Conservation (phyloP, 2,329 filamentous ascomycete species). For the Aspergillus clavatus region DNA sequence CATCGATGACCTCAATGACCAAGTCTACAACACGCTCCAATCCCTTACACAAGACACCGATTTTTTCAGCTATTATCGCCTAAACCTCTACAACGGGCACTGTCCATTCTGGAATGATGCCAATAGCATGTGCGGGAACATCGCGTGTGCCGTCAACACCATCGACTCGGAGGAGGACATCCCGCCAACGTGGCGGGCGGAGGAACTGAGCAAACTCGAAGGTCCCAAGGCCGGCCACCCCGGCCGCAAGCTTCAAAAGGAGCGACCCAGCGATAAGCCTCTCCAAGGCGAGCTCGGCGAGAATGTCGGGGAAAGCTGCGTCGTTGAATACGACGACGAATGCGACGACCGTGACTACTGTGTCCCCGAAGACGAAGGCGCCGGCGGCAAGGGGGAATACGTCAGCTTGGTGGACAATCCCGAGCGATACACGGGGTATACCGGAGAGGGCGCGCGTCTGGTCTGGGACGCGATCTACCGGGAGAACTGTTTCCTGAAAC, state of each 20-base stretch:
- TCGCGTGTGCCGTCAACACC: constrained; percentile 91
- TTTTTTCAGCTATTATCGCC: constrained; percentile 95
- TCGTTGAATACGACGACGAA: constrained; percentile 95
- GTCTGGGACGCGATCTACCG: constrained; percentile 97
- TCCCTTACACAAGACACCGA: constrained; percentile 83
- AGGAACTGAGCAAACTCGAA: constrained; percentile 86
- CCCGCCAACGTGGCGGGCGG: constrained; percentile 82
- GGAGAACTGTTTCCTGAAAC: constrained; percentile 84
- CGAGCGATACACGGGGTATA: constrained; percentile 91
- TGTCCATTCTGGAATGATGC: constrained; percentile 97
- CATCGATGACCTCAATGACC: constrained; percentile 76
- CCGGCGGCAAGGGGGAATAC: constrained; percentile 85
- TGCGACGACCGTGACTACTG: constrained; percentile 97
- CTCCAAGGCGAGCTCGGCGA: constrained; percentile 79
- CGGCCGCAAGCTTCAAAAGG: constrained; percentile 65
- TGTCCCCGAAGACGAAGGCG: constrained; percentile 88
- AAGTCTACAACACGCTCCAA: constrained; percentile 70
- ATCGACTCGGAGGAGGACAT: constrained; percentile 94
- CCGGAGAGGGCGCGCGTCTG: constrained; percentile 75
- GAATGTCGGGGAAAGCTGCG: constrained; percentile 87
- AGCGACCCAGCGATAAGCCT: constrained; percentile 64
- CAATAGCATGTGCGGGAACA: constrained; percentile 91
- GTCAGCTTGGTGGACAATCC: constrained; percentile 91
- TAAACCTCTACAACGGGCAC: constrained; percentile 89
- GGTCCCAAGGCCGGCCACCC: constrained; percentile 90